Evolutionary conservation across 345 rosid species (phyloP), one percentile per base, ranked within the genome.

Genomic region (Salix caprea): DNA sequence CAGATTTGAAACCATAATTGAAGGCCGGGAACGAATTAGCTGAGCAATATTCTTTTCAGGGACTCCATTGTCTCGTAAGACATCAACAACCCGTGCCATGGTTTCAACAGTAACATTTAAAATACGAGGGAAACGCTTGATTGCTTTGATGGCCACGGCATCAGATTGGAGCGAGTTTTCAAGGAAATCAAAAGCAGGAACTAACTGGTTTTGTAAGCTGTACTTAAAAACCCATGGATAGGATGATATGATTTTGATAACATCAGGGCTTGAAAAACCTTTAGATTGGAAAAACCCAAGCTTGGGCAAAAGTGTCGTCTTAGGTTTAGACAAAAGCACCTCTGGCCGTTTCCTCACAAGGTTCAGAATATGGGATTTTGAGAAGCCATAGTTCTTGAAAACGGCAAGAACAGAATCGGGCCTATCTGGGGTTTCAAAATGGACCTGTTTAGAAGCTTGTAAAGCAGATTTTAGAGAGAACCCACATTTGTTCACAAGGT

Each of bases 221-320:
- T 58, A 32, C 6, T 0, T 3, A 8, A 74, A 67, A 18, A 77
- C 18, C 52, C 36, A 8, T 4, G 81, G 86, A 5, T 16, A 0
- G 1, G 1, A 0, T 28, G 73, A 9, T 19, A 83, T 26, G 15
- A 74, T 56, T 11, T 7, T 48, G 32, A 40, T 67, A 67, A 83
- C 52, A 39, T 72, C 77, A 40, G 67, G 7, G 1, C 65, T 50
- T 7, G 83, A 83, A 61, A 71, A 23, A 15, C 81, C 81, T 67
- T 44, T 71, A 10, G 84, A 74, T 7, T 10, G 10, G 16, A 83
- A 77, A 37, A 80, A 83, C 7, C 64, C 69, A 3, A 83, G 16
- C 62, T 83, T 79, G 64, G 74, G 79, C 21, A 42, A 16, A 6
- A 76, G 11, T 13, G 40, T 23, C 8, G 16, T 62, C 13, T 42